Conservation (phyloP, 2,329 filamentous ascomycete species). For the Chaetomium olivaceum region DNA sequence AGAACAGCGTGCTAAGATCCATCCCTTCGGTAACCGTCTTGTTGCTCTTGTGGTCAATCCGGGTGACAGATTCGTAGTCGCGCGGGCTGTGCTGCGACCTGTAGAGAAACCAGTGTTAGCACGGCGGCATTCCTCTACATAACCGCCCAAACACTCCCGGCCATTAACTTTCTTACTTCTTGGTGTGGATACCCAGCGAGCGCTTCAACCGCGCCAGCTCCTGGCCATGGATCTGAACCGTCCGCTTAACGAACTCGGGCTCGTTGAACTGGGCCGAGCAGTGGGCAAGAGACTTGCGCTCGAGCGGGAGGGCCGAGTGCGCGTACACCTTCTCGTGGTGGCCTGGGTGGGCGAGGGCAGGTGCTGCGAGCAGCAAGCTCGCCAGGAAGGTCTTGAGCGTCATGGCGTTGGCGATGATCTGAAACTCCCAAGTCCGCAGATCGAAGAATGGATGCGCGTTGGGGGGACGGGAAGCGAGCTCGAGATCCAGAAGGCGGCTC, state of each 20-base stretch:
- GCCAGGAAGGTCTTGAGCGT: conserved; percentile 31
- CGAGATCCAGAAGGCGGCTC: conserved; percentile 16
- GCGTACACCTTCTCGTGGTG: conserved; percentile 32
- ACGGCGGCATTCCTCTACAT: neutral
- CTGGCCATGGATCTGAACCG: conserved; percentile 35
- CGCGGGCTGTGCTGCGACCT: conserved; percentile 32
- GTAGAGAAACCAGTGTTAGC: neutral
- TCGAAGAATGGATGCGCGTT: neutral
- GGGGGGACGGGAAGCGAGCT: neutral
- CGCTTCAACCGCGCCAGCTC: conserved; percentile 35
- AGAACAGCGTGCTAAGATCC: conserved; percentile 40
- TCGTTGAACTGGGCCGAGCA: conserved; percentile 33
- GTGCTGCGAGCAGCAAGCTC: conserved; percentile 32
- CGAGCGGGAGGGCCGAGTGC: conserved; percentile 31
- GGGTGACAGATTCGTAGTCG: conserved; percentile 37
- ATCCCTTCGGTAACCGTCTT: conserved; percentile 36
- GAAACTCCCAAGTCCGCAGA: neutral
- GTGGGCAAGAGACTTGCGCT: conserved; percentile 36
- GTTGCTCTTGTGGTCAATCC: conserved; percentile 38
- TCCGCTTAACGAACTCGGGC: conserved; percentile 35
- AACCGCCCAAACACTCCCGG: too few species aligned
- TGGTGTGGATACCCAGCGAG: conserved; percentile 30
- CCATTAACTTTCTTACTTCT: conserved; percentile 18
- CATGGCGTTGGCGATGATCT: conserved; percentile 27
- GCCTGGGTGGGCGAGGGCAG: conserved; percentile 34